A percentile compares a stretch with the other conserved stretches of the same genome.
phyloP scores from a whole-genome alignment of 1,284 basidiomycete species.

The Leccinum angustisporum region DNA sequence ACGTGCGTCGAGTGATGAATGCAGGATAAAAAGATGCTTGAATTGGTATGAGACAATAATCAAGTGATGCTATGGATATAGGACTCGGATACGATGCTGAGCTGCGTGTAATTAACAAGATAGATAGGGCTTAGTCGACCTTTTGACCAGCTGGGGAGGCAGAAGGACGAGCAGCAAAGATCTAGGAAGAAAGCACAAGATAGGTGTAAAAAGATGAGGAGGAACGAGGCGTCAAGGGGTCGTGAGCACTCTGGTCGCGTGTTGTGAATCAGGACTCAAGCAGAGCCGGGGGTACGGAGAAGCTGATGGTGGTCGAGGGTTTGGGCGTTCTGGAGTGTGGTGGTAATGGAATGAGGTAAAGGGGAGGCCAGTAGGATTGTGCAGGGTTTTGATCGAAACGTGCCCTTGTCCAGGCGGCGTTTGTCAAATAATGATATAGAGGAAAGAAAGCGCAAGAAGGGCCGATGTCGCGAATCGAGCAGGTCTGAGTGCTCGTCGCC shows the following conservation, averaged over 20 bases:
- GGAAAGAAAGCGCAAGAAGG: slow-evolving; percentile 13
- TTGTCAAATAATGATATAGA: slow-evolving; percentile 40
- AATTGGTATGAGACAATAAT: slow-evolving; percentile 48
- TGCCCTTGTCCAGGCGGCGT: slow-evolving; percentile 56
- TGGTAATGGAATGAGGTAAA: slow-evolving; percentile 55
- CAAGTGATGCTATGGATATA: slow-evolving; percentile 44
- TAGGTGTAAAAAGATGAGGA: slow-evolving; percentile 61
- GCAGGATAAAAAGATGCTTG: slow-evolving; percentile 47
- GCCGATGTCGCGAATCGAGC: slow-evolving; percentile 23
- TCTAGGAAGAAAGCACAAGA: slow-evolving; percentile 46
- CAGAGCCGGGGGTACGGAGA: slow-evolving; percentile 29
- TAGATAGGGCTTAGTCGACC: too few relatives aligned
- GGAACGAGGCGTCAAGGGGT: slow-evolving; percentile 42
- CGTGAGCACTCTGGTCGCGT: slow-evolving; percentile 48
- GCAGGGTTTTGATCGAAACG: slow-evolving; percentile 69
- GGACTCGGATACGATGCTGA: slow-evolving; percentile 42
- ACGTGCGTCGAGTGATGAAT: slow-evolving; percentile 47
- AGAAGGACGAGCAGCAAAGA: slow-evolving; percentile 39
- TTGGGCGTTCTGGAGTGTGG: slow-evolving; percentile 39
- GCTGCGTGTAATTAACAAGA: too few relatives aligned
- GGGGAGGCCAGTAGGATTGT: slow-evolving; percentile 56
- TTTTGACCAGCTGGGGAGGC: too few relatives aligned
- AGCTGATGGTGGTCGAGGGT: slow-evolving; percentile 40
- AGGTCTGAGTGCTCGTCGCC: slow-evolving; percentile 21
- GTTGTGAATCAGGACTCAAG: slow-evolving; percentile 38